These are phyloP conservation scores for Dactylis glomerata DNA, from an alignment of 176 grass and related monocot genomes.

Conservation along the genomic window DNA sequence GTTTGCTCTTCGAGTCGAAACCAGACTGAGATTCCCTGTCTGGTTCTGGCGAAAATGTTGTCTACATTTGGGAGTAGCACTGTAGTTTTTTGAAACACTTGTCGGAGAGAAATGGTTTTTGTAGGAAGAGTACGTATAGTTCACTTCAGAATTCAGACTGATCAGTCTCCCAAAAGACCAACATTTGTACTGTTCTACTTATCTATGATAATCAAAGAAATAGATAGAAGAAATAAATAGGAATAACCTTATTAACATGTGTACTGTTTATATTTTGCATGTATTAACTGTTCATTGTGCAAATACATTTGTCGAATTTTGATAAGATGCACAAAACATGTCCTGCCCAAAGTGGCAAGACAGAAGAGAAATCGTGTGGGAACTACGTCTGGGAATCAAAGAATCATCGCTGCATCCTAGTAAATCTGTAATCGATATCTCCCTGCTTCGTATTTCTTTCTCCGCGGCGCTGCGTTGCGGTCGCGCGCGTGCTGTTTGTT, in stretches of 20 bases:
- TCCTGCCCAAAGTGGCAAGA: conserved; percentile 1
- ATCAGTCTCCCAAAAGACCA: background rate
- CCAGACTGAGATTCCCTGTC: background rate
- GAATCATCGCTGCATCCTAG: conserved; percentile 42
- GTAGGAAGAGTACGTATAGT: background rate
- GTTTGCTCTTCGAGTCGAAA: background rate
- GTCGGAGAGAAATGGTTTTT: background rate
- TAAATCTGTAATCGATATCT: background rate
- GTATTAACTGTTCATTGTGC: conserved; percentile 23
- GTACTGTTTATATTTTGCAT: background rate
- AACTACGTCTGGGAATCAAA: conserved; percentile 35
- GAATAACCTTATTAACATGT: background rate
- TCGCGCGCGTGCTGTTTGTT: background rate
- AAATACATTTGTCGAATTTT: conserved; percentile 30
- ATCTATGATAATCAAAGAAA: no score
- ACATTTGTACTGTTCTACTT: no score
- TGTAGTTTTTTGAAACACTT: background rate
- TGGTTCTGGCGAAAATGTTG: background rate
- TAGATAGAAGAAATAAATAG: background rate
- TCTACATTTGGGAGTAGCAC: background rate
- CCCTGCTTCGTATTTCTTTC: background rate
- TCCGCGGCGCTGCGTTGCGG: background rate
- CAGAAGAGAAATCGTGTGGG: conserved; percentile 19
- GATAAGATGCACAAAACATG: conserved; percentile 32
- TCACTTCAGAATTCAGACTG: background rate